Base-by-base conservation (phyloP, 1,139 yeast species). In the Scheffersomyces lignicola region DNA sequence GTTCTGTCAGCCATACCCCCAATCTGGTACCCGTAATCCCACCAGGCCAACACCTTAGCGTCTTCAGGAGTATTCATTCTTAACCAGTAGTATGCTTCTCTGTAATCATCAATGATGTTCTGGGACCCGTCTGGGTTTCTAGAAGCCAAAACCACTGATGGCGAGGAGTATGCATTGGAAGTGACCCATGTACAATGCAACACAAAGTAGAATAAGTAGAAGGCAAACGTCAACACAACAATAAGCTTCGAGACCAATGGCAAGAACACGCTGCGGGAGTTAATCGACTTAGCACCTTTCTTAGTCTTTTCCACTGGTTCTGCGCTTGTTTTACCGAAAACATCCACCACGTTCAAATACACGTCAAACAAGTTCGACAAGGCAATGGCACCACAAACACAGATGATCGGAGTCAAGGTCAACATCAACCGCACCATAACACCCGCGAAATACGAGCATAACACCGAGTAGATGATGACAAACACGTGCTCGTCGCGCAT, bases 1-100 rank as follows among this genome's bases (percentile, higher is more conserved):
- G 98, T 92, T 60, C 98, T 80, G 64, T 94, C 98, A 31, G 98
- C 98, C 97, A 94, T 92, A 43, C 99, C 99, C 50, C 98, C 98
- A 54, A 94, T 94, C 66, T 94, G 99, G 64, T 94, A 94, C 37
- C 99, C 99, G 58, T 94, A 94, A 71, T 94, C 99, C 99, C 99
- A 94, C 99, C 99, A 94, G 6, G 97, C 85, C 85, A 94, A 88
- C 44, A 94, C 84, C 62, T 87, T 89, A 32, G 97, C 85, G 58
- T 94, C 98, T 58, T 90, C 97, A 4, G 87, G 80, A 1, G 98
- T 92, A 66, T 94, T 94, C 96, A 92, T 89, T 56, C 98, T 81
- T 51, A 94, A 73, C 99, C 99, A 94, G 63, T 92, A 92, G 69
- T 94, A 94, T 5, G 98, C 98, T 69, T 94, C 99, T 67, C 99